Base-by-base conservation (phyloP, 2,329 filamentous ascomycete genomes). In the Arthroderma sp. region DNA sequence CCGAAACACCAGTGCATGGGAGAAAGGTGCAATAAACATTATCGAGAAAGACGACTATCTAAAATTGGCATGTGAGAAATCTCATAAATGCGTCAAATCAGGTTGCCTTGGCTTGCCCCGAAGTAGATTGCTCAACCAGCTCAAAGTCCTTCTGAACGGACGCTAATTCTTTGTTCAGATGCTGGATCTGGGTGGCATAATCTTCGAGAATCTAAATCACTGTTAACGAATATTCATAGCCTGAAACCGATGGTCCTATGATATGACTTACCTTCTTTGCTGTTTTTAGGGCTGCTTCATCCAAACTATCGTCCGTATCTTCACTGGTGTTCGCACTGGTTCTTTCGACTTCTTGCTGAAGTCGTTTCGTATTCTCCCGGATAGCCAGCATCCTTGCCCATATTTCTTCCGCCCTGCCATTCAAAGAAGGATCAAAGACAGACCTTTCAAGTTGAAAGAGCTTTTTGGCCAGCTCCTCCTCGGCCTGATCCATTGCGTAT, bases 341-440 rank as follows among this genome's bases (percentile, higher is more conserved):
- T 56, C 69, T 70, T 56, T 79, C 75, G 46, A 77, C 71, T 60
- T 81, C 77, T 48, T 68, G 64, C 52, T 80, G 74, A 45, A 81
- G 57, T 54, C 73, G 69, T 53, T 72, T 71, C 39, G 74, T 72
- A 44, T 76, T 65, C 55, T 80, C 76, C 45, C 76, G 65, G 43
- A 81, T 70, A 5, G 72, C 71, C 40, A 79, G 68, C 77, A 81
- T 79, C 34, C 78, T 66, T 29, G 78, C 78, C 78, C 78, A 81
- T 45, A 81, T 76, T 59, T 81, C 77, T 57, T 81, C 78, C 47
- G 74, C 73, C 22, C 77, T 64, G 4, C 75, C 78, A 38, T 69
- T 70, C 39, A 80, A 65, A 4, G 72, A 70, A 0, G 78, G 77
- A 53, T 81, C 77, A 42, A 76, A 74, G 2, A 78, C 73, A 41